Percentiles rank a stretch among this genome's conserved stretches.
These are phyloP conservation scores for Halocafeteria seosinensis DNA, from an alignment of 108 stramenopile species.

Conservation along the genomic window DNA sequence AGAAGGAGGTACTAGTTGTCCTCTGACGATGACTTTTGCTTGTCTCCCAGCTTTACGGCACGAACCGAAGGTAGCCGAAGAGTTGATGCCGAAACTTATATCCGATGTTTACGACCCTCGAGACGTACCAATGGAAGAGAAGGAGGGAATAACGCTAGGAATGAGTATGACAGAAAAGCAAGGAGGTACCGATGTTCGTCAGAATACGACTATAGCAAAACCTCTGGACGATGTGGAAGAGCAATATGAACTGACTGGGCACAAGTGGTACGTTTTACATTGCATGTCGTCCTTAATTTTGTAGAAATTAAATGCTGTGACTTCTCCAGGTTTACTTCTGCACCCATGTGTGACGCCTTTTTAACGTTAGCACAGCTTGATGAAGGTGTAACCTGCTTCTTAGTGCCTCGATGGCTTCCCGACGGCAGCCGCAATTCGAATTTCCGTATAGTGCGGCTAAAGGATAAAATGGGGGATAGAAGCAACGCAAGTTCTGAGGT, in stretches of 20 bases:
- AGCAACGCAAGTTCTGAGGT: slow-evolving; percentile 20
- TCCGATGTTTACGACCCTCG: not conserved
- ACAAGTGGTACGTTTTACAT: too few species aligned
- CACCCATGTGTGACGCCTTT: slow-evolving; percentile 12
- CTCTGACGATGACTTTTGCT: slow-evolving; percentile 14
- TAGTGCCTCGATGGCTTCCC: slow-evolving; percentile 14
- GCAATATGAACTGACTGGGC: not conserved
- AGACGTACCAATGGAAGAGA: slow-evolving; percentile 3
- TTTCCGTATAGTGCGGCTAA: slow-evolving; percentile 13
- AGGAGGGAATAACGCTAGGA: slow-evolving; percentile 13
- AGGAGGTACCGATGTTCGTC: slow-evolving; percentile 20
- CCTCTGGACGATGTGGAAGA: slow-evolving; percentile 1
- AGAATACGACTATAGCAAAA: slow-evolving; percentile 10
- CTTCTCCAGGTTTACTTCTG: slow-evolving; percentile 23
- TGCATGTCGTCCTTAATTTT: too few species aligned
- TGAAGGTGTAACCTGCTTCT: slow-evolving; percentile 5
- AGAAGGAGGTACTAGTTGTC: slow-evolving; percentile 12
- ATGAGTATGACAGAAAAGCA: slow-evolving; percentile 26
- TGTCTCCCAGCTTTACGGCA: slow-evolving; percentile 4
- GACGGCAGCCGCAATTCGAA: slow-evolving; percentile 4
- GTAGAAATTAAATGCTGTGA: too few species aligned
- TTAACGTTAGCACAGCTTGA: slow-evolving; percentile 12
- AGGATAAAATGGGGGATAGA: slow-evolving; percentile 18
- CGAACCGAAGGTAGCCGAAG: not conserved
- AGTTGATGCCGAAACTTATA: not conserved